These are phyloP conservation scores for Pisolithus thermaeus DNA, from an alignment of 1,284 basidiomycete species.

Conservation along the genomic window DNA sequence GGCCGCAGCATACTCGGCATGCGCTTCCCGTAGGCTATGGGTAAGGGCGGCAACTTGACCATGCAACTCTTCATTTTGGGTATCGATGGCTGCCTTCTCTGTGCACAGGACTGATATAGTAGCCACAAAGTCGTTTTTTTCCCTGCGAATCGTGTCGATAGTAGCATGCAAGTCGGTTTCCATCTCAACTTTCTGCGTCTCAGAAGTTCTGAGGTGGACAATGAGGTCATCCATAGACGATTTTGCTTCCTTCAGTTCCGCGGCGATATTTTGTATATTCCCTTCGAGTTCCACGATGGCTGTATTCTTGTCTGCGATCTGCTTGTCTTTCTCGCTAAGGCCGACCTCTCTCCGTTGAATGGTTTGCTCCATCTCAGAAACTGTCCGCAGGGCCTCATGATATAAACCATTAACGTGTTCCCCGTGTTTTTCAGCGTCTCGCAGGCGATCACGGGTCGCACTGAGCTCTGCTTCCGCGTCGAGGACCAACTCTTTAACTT, in stretches of 20 bases:
- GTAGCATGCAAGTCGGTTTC: not conserved
- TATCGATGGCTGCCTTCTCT: not conserved
- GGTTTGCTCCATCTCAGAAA: not conserved
- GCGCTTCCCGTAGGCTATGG: not conserved
- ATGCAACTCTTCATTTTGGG: not conserved
- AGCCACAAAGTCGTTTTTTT: not conserved
- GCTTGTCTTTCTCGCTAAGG: not conserved
- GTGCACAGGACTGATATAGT: not conserved
- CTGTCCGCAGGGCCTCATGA: not conserved
- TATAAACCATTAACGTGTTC: not conserved
- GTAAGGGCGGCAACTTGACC: constrained; percentile 6
- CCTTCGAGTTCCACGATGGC: not conserved
- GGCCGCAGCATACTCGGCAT: constrained; percentile 9
- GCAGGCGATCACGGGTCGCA: not conserved
- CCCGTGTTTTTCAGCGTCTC: not conserved
- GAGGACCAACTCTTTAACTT: not conserved
- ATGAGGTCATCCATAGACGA: not conserved
- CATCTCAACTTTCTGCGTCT: not conserved
- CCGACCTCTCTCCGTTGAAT: not conserved
- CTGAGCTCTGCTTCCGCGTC: not conserved
- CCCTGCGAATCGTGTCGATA: not conserved
- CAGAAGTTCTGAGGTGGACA: not conserved
- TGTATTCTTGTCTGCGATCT: not conserved
- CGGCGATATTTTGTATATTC: not conserved
- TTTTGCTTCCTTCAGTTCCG: not conserved